Evolutionary conservation across 176 grass and related monocot species (phyloP).

Genomic region (Musa acuminata): DNA sequence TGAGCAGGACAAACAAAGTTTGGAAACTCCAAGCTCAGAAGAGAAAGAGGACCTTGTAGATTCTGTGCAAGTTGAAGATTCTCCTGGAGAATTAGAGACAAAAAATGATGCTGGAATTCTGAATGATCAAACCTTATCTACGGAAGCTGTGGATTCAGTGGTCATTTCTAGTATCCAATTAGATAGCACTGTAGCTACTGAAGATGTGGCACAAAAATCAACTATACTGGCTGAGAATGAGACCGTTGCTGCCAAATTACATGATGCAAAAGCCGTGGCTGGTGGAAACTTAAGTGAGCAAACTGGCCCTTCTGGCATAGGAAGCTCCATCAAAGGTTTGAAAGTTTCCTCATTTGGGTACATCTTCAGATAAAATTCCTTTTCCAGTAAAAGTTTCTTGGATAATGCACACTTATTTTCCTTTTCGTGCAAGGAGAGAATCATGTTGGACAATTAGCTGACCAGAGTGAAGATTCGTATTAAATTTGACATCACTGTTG

Average conservation of each 20-base stretch:
- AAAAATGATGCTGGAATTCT: not conserved
- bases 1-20: slow-evolving; percentile 10
- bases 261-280: slow-evolving; percentile 28
- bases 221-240: slow-evolving; percentile 15
- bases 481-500: too few relatives aligned
- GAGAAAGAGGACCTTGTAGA: slow-evolving; percentile 1
- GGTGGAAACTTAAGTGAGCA: slow-evolving; percentile 15
- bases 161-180: slow-evolving; percentile 8
- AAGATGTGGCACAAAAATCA: slow-evolving; percentile 15
- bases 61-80: slow-evolving; percentile 1
- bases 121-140: not conserved
- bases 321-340: slow-evolving; percentile 49
- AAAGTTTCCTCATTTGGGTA: slow-evolving; percentile 24
- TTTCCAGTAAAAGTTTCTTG: not conserved
- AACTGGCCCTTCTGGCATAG: slow-evolving; percentile 21
- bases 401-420: not conserved
- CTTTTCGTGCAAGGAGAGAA: not conserved
- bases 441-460: not conserved
- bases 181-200: slow-evolving; percentile 16
- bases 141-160: not conserved
- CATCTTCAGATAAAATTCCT: not conserved
- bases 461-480: not conserved
- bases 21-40: not conserved
- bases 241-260: slow-evolving; percentile 21
- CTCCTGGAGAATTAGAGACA: not conserved